Evolutionary conservation across 2,329 filamentous ascomycete species (phyloP).

Genomic region (Alternaria sp.): DNA sequence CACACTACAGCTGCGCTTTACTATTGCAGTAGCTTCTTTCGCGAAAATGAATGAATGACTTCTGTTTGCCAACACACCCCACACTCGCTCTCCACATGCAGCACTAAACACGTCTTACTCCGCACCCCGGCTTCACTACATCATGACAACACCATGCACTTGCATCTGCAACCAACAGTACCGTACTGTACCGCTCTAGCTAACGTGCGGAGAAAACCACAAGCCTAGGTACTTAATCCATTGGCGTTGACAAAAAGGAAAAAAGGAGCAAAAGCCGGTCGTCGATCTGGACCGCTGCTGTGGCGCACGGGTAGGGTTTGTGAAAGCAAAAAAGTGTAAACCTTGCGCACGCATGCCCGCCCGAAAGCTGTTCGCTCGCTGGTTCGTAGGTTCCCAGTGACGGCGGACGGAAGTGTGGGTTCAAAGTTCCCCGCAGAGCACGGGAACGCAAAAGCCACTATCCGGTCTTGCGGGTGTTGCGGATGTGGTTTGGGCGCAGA

Average conservation of each 20-base stretch:
- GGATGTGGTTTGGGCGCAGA: not conserved
- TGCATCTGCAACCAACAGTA: not conserved
- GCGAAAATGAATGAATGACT: not conserved
- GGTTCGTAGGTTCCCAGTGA: not conserved
- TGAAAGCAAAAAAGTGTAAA: not conserved
- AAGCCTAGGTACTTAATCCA: not conserved
- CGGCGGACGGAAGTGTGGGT: not conserved
- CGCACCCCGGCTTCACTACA: not conserved
- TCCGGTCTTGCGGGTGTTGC: not conserved
- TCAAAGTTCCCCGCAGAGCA: not conserved
- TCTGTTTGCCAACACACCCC: conserved; percentile 2
- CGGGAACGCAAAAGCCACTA: not conserved
- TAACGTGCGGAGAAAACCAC: not conserved
- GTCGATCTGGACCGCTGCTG: not conserved
- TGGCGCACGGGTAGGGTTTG: not conserved
- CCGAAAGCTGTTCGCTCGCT: not conserved
- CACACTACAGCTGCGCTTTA: not conserved
- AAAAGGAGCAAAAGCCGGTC: not conserved
- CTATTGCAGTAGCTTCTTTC: not conserved
- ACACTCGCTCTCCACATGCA: not conserved
- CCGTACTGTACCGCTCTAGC: not conserved
- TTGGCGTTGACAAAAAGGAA: not conserved
- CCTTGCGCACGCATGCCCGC: not conserved
- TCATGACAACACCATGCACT: not conserved
- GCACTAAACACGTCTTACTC: not conserved